Conservation (phyloP, 2,329 filamentous ascomycete species). For the Penicillium sclerotigenum region DNA sequence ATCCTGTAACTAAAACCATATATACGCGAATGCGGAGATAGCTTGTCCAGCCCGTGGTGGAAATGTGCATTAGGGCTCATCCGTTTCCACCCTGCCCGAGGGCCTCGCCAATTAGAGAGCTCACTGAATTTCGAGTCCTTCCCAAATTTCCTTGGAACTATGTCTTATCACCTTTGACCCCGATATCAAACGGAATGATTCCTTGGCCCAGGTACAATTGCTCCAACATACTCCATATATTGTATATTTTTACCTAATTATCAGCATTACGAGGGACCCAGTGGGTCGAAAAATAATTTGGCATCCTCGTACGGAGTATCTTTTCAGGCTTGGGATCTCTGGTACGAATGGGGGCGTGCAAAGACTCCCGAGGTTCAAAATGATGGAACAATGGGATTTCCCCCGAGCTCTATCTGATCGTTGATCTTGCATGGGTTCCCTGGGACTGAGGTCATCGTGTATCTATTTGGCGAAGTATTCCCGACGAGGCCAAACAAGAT, state of each 20-base stretch:
- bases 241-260: background rate
- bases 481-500: background rate
- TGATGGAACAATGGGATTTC: background rate
- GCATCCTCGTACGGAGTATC: background rate
- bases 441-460: background rate
- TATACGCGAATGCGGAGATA: slow-evolving; percentile 5
- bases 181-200: background rate
- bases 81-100: background rate
- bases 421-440: background rate
- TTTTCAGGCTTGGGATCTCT: background rate
- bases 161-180: background rate
- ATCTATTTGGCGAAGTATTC: background rate
- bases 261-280: background rate
- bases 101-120: background rate
- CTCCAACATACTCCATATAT: background rate
- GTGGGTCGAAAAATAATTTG: background rate
- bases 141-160: background rate
- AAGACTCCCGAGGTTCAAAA: background rate
- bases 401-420: background rate
- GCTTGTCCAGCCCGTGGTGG: background rate
- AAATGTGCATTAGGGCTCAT: background rate
- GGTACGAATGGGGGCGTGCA: slow-evolving; percentile 1
- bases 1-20: background rate
- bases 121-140: background rate
- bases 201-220: background rate